Base-by-base conservation (phyloP, 2,329 filamentous ascomycete species). In the Neonectria punicea region DNA sequence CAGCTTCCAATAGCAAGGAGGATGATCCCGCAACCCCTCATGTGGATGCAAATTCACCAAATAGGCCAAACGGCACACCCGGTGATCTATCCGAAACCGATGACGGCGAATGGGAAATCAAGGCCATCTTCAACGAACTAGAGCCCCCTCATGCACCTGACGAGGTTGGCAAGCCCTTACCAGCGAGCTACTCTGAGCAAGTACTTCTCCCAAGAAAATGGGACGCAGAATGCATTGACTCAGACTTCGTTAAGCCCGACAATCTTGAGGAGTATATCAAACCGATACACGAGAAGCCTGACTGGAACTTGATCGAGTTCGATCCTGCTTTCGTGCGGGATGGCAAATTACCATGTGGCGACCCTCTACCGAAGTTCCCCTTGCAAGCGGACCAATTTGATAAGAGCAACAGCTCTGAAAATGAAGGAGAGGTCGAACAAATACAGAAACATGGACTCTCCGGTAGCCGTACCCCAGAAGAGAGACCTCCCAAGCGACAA, bases 141-240 rank as follows among this genome's bases (percentile, higher is more conserved):
- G 65, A 72, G 9, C 61, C 75, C 5, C 67, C 66, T 11, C 79
- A 80, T 60, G 76, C 77, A 7, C 80, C 81, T n/a, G 83, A 85
- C 41, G 80, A 82, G n/a, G 80, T 85, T 58, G 82, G 81, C 13
- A 83, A 80, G 63, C 83, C 83, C 20, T 74, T 86, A 1, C 78
- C 82, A 4, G 67, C 72, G 16, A 74, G 76, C 18, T 85, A 82
- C 63, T 80, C 77, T 43, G 82, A 84, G 20, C 79, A 82, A 16
- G 79, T 83, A 8, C 80, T 85, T 34, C 80, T 84, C 43, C 81
- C 84, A 28, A 80, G 80, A 18, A 77, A 81, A 5, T 82, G 80
- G 71, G 78, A 82, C 67, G 79, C 82, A 13, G 77, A 77, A 20
- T 80, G 78, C 59, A 79, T 85, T 51, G 80, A 80, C 47, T 85